Evolutionary conservation across 352 stramenopile species (phyloP).

Genomic region (Globisporangium ultimum): DNA sequence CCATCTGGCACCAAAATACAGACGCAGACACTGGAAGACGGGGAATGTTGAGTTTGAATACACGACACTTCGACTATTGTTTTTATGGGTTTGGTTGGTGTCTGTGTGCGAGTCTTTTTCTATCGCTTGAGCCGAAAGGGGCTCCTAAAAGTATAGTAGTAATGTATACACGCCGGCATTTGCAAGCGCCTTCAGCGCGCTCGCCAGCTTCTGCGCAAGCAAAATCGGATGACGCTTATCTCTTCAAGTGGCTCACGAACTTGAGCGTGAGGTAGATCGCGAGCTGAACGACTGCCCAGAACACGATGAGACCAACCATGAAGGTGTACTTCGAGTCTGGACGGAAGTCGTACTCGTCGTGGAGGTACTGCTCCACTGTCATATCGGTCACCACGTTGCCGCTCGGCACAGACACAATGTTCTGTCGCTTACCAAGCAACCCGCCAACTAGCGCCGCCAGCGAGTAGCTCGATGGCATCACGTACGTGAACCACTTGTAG

Average conservation of each 20-base stretch:
- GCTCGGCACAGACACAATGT: constrained; percentile 17
- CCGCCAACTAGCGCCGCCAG: constrained; percentile 14
- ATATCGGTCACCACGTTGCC: neutral
- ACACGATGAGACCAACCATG: constrained; percentile 39
- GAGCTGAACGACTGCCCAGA: constrained; percentile 54
- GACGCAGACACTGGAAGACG: no score
- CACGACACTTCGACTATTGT: no score
- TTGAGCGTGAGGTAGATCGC: constrained; percentile 62
- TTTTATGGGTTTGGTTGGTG: no score
- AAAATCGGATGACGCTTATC: no score
- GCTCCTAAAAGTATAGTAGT: no score
- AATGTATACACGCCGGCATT: no score
- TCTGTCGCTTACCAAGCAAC: constrained; percentile 27
- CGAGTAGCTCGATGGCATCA: constrained; percentile 26
- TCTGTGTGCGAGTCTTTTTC: no score
- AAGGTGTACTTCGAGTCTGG: constrained; percentile 43
- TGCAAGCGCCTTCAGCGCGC: no score
- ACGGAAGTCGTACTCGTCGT: constrained; percentile 50
- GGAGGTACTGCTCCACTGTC: constrained; percentile 30
- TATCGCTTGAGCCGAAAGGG: no score
- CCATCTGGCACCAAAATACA: no score
- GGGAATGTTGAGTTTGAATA: no score
- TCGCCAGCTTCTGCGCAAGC: no score
- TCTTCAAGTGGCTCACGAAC: constrained; percentile 68
- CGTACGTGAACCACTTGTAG: constrained; percentile 27